Evolutionary conservation across 2,329 filamentous ascomycete genomes (phyloP).

Genomic region (Bipolaris gigantea): DNA sequence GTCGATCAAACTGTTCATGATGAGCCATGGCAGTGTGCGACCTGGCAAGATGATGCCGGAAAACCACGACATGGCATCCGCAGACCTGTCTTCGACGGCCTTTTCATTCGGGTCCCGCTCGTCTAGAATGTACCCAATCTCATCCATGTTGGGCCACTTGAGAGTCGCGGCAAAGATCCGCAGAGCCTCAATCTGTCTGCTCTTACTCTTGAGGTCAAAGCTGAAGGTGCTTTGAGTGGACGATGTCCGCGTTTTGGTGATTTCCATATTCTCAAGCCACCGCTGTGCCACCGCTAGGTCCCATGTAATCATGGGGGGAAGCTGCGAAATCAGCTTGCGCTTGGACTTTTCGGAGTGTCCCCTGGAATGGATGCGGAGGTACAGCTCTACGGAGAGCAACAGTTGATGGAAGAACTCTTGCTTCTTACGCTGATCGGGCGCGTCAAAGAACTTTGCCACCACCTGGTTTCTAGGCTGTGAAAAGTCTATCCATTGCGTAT

Average conservation of each 20-base stretch:
- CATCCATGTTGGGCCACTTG: conserved; percentile 74
- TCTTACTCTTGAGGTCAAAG: conserved; percentile 66
- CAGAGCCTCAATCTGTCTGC: conserved; percentile 68
- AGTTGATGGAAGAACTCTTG: conserved; percentile 75
- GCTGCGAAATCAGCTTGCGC: conserved; percentile 63
- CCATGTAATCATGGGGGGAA: conserved; percentile 73
- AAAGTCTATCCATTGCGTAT: conserved; percentile 75
- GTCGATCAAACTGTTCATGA: conserved; percentile 78
- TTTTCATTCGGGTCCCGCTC: conserved; percentile 56
- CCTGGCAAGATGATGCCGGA: conserved; percentile 73
- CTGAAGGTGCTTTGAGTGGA: conserved; percentile 52
- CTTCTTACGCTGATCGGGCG: conserved; percentile 60
- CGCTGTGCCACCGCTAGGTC: conserved; percentile 71
- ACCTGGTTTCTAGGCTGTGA: conserved; percentile 71
- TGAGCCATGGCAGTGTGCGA: conserved; percentile 69
- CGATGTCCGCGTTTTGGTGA: conserved; percentile 61
- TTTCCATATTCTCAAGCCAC: conserved; percentile 70
- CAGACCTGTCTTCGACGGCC: conserved; percentile 62
- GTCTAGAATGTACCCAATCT: conserved; percentile 64
- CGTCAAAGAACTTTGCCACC: conserved; percentile 70
- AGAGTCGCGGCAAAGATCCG: conserved; percentile 69
- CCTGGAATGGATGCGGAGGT: conserved; percentile 67
- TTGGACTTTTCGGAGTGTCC: conserved; percentile 65
- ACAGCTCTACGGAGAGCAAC: conserved; percentile 72
- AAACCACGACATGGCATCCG: conserved; percentile 77